phyloP scores from a whole-genome alignment of 805 yeast genomes.

The Vanderwaltozyma yarrowii region DNA sequence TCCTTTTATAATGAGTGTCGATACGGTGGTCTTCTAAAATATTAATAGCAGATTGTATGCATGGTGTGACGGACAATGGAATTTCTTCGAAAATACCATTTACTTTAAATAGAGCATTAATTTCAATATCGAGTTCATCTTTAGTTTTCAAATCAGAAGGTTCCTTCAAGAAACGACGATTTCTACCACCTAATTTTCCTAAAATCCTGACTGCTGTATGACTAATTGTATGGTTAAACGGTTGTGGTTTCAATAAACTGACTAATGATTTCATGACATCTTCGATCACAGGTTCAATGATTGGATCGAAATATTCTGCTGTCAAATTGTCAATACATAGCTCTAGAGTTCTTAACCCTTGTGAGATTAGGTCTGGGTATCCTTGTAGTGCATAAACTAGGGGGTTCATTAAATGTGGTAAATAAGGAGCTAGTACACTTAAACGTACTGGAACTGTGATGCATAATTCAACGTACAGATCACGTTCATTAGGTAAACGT shows the following conservation, averaged over 20 bases:
- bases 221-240: slow-evolving; percentile 89
- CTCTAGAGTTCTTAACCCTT: slow-evolving; percentile 90
- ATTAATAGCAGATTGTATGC: slow-evolving; percentile 65
- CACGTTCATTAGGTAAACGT: slow-evolving; percentile 80
- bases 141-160: slow-evolving; percentile 53
- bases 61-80: slow-evolving; percentile 75
- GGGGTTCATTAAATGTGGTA: slow-evolving; percentile 82
- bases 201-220: slow-evolving; percentile 88
- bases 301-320: slow-evolving; percentile 94
- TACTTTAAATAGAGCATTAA: slow-evolving; percentile 57
- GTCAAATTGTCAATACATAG: slow-evolving; percentile 93
- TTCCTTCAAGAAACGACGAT: slow-evolving; percentile 72
- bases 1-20: slow-evolving; percentile 55
- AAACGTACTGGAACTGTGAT: slow-evolving; percentile 91
- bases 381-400: slow-evolving; percentile 85
- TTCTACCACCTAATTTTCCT: slow-evolving; percentile 95
- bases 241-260: slow-evolving; percentile 83
- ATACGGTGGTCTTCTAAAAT: slow-evolving; percentile 55
- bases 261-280: slow-evolving; percentile 91
- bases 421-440: slow-evolving; percentile 87
- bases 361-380: slow-evolving; percentile 82
- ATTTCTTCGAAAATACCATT: slow-evolving; percentile 56
- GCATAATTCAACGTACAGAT: slow-evolving; percentile 89
- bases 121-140: slow-evolving; percentile 51
- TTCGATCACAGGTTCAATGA: slow-evolving; percentile 89